phyloP scores from a whole-genome alignment of 2,329 filamentous ascomycete species.

The Ophiostoma australiae region DNA sequence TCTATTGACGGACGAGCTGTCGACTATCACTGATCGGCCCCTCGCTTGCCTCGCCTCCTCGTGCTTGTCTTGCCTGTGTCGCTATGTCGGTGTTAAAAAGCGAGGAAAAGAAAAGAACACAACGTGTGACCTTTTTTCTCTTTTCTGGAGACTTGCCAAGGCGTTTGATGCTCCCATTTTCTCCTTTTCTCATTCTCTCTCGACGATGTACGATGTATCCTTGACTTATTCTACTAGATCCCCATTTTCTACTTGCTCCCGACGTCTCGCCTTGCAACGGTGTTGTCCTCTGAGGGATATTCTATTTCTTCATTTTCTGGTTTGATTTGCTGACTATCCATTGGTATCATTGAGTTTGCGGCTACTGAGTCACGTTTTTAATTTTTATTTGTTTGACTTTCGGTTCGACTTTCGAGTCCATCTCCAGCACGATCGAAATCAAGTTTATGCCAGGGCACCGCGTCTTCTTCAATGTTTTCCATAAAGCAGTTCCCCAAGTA shows the following conservation, averaged over 20 bases:
- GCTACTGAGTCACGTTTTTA: not conserved
- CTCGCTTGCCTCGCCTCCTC: not conserved
- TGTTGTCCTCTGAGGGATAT: not conserved
- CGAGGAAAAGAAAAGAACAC: too few species aligned
- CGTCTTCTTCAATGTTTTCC: not conserved
- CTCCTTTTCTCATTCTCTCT: not conserved
- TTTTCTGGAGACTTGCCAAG: too few species aligned
- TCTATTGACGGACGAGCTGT: not conserved
- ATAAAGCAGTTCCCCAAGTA: not conserved
- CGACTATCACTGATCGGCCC: not conserved
- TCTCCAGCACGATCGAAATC: not conserved
- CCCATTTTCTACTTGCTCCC: slow-evolving; percentile 10
- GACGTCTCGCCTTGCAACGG: not conserved
- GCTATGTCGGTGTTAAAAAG: not conserved
- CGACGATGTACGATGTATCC: too few species aligned
- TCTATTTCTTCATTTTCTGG: not conserved
- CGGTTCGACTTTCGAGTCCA: not conserved
- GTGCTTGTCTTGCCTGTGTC: not conserved
- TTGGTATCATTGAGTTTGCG: not conserved
- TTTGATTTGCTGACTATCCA: not conserved
- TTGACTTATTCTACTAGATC: not conserved
- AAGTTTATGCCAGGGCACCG: not conserved
- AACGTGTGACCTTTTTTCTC: too few species aligned
- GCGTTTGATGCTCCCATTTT: too few species aligned
- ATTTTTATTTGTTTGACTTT: not conserved